These are phyloP conservation scores for Dendrobium huoshanense DNA, from an alignment of 106 monocot species.

Conservation along the genomic window DNA sequence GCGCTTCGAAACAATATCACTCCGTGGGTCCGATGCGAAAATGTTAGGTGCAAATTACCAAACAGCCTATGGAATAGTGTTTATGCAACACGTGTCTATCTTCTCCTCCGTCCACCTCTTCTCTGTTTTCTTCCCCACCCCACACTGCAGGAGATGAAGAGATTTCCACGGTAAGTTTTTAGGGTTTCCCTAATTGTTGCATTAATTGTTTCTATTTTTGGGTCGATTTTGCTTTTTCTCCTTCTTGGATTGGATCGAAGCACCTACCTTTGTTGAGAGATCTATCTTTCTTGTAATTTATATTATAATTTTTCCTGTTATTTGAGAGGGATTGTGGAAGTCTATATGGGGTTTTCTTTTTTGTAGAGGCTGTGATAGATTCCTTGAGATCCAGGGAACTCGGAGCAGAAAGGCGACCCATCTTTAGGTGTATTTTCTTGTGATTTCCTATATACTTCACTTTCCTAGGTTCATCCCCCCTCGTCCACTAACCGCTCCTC, in stretches of 20 bases:
- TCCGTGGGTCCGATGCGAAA: neutral
- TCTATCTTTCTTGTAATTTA: neutral
- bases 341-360: neutral
- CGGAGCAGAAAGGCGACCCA: constrained; percentile 4
- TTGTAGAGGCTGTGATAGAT: constrained; percentile 7
- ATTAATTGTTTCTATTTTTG: constrained; percentile 1
- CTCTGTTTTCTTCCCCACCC: neutral
- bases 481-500: neutral
- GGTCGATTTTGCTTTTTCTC: neutral
- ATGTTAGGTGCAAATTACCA: neutral
- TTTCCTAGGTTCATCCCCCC: constrained; percentile 7
- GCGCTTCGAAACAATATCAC: neutral
- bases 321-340: neutral
- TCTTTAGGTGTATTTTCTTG: constrained; percentile 18
- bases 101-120: neutral
- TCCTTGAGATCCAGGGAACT: constrained; percentile 45
- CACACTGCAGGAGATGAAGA: neutral
- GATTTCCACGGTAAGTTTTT: neutral
- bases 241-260: neutral
- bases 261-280: neutral
- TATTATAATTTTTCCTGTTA: neutral
- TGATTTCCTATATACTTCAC: constrained; percentile 2
- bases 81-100: neutral
- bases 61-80: neutral
- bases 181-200: neutral